Percentiles rank a stretch among this genome's conserved stretches.
These are phyloP conservation scores for Gillenia trifoliata DNA, from an alignment of 306 rosid species.

Conservation along the genomic window DNA sequence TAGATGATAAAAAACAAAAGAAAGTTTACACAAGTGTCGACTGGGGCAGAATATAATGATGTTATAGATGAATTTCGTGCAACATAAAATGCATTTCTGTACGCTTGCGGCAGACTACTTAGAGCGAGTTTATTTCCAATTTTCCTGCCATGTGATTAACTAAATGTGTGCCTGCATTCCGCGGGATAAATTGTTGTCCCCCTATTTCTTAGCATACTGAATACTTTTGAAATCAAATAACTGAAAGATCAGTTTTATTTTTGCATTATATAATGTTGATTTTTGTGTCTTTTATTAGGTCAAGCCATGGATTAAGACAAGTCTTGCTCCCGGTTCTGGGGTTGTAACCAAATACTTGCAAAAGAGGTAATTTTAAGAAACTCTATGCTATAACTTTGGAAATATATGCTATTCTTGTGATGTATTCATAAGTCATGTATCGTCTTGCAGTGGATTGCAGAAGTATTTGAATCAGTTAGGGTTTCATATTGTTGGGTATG, in stretches of 20 bases:
- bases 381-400: neutral
- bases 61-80: neutral
- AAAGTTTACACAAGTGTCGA: too few relatives aligned
- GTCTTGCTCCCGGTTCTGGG: constrained; percentile 98
- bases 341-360: constrained; percentile 89
- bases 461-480: constrained; percentile 87
- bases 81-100: too few relatives aligned
- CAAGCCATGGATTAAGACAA: constrained; percentile 95
- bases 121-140: neutral
- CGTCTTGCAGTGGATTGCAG: constrained; percentile 70
- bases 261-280: neutral
- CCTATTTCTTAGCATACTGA: neutral
- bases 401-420: neutral
- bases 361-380: constrained; percentile 53
- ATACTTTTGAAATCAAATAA: neutral
- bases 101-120: neutral
- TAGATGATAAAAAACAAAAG: neutral
- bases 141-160: neutral
- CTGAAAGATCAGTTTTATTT: neutral
- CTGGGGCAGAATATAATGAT: neutral
- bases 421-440: constrained; percentile 18
- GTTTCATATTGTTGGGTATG: constrained; percentile 87
- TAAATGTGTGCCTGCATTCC: neutral
- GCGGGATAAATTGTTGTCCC: neutral
- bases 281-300: constrained; percentile 44